A percentile compares a stretch with the other conserved stretches of the same genome.
Evolutionary conservation across 2,329 filamentous ascomycete species (phyloP).

Genomic region (Diaporthe capsici): DNA sequence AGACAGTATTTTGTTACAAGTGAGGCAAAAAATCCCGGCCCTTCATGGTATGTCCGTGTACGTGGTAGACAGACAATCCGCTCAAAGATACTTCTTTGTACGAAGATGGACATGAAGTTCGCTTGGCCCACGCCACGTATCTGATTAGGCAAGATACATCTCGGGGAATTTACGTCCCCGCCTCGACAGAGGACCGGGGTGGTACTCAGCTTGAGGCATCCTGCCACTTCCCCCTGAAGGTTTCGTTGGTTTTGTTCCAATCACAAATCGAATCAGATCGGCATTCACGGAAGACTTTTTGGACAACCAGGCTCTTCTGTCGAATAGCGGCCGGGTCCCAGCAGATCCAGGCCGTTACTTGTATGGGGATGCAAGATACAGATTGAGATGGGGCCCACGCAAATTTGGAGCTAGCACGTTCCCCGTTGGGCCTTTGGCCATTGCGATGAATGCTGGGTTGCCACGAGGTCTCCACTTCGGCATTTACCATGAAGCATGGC

Average conservation of each 20-base stretch:
- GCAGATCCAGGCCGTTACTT: neutral
- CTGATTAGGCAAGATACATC: neutral
- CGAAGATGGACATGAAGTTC: neutral
- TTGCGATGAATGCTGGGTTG: neutral
- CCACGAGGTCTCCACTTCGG: conserved; percentile 21
- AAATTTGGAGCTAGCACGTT: neutral
- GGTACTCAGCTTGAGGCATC: neutral
- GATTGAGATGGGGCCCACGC: conserved; percentile 18
- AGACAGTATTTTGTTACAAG: neutral
- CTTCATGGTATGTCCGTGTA: neutral
- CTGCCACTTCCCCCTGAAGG: neutral
- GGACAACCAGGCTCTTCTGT: neutral
- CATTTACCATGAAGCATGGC: conserved; percentile 15
- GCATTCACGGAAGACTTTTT: neutral
- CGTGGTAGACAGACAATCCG: neutral
- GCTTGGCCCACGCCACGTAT: neutral
- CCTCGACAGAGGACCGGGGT: too few relatives aligned
- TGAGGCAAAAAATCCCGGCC: neutral
- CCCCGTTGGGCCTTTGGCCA: neutral
- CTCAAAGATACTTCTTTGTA: neutral
- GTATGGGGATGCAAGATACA: neutral
- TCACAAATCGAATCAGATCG: neutral
- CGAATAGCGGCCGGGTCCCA: neutral
- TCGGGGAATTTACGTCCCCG: conserved; percentile 15
- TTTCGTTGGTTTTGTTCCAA: neutral